These are phyloP conservation scores for Fusarium zealandicum DNA, from an alignment of 2,329 filamentous ascomycete genomes.

Conservation along the genomic window DNA sequence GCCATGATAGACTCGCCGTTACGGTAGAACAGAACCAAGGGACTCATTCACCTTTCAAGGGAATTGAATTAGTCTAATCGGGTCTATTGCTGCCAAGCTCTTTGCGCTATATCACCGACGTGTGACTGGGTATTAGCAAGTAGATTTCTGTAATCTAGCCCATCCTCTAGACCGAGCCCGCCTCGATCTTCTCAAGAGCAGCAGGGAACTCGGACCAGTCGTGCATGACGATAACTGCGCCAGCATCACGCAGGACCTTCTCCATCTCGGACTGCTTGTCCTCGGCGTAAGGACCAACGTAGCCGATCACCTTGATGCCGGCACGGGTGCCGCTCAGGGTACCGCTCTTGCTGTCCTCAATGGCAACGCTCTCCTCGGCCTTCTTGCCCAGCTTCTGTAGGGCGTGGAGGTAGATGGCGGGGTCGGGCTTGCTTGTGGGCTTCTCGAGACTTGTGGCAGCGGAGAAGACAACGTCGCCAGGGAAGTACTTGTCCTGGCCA, in stretches of 20 bases:
- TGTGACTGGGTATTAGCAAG: slow-evolving; percentile 32
- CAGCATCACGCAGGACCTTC: slow-evolving; percentile 65
- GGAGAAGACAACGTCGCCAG: slow-evolving; percentile 76
- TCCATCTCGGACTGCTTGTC: slow-evolving; percentile 71
- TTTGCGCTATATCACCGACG: slow-evolving; percentile 20
- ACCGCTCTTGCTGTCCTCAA: slow-evolving; percentile 90
- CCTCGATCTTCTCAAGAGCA: slow-evolving; percentile 56
- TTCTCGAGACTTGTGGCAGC: slow-evolving; percentile 78
- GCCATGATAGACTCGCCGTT: background rate
- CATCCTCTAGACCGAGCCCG: slow-evolving; percentile 43
- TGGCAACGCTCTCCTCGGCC: slow-evolving; percentile 75
- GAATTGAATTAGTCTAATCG: slow-evolving; percentile 23
- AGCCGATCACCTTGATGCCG: slow-evolving; percentile 81
- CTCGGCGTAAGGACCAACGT: slow-evolving; percentile 78
- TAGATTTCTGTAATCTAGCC: slow-evolving; percentile 20
- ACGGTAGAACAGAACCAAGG: background rate
- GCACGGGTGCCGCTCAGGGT: slow-evolving; percentile 77
- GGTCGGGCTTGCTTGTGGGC: slow-evolving; percentile 91
- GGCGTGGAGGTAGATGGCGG: slow-evolving; percentile 84
- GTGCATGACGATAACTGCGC: slow-evolving; percentile 68
- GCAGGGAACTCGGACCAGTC: slow-evolving; percentile 65
- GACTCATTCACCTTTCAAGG: background rate
- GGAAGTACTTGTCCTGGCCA: slow-evolving; percentile 81
- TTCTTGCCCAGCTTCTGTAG: slow-evolving; percentile 76
- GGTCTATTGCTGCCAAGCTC: slow-evolving; percentile 13